phyloP scores from a whole-genome alignment of 2,329 filamentous ascomycete genomes.

The Davidsoniella neocaledoniae region DNA sequence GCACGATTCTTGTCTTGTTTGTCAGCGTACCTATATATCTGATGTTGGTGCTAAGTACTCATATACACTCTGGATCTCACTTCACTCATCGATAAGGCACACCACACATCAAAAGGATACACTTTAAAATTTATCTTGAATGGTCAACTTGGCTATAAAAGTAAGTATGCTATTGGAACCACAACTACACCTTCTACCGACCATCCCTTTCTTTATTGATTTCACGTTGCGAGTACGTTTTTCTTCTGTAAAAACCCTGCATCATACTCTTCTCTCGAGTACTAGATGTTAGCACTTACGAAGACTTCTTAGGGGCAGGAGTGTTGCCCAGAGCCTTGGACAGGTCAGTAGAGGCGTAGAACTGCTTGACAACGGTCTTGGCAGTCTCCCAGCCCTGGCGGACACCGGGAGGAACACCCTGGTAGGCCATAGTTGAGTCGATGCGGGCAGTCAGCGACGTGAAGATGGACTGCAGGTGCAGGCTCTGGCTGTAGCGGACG shows the following conservation, averaged over 20 bases:
- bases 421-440: constrained; percentile 68
- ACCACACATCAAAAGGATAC: too few relatives aligned
- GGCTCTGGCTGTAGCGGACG: constrained; percentile 76
- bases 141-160: too few relatives aligned
- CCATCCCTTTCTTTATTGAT: too few relatives aligned
- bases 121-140: too few relatives aligned
- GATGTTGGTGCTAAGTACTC: too few relatives aligned
- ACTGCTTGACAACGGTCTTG: constrained; percentile 58
- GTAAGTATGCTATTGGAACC: too few relatives aligned
- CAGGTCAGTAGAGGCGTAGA: constrained; percentile 48
- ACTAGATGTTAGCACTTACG: constrained; percentile 8
- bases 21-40: too few relatives aligned
- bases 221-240: background rate
- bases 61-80: too few relatives aligned
- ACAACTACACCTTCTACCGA: too few relatives aligned
- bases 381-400: constrained; percentile 65
- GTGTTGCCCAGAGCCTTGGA: constrained; percentile 8
- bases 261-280: background rate
- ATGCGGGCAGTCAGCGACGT: constrained; percentile 54
- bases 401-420: constrained; percentile 67
- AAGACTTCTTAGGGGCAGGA: constrained; percentile 38
- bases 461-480: constrained; percentile 77
- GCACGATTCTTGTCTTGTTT: too few relatives aligned
- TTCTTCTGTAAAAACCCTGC: background rate
- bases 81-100: too few relatives aligned